Base-by-base conservation (phyloP, 2,329 filamentous ascomycete species). In the Aspergillus sp. region DNA sequence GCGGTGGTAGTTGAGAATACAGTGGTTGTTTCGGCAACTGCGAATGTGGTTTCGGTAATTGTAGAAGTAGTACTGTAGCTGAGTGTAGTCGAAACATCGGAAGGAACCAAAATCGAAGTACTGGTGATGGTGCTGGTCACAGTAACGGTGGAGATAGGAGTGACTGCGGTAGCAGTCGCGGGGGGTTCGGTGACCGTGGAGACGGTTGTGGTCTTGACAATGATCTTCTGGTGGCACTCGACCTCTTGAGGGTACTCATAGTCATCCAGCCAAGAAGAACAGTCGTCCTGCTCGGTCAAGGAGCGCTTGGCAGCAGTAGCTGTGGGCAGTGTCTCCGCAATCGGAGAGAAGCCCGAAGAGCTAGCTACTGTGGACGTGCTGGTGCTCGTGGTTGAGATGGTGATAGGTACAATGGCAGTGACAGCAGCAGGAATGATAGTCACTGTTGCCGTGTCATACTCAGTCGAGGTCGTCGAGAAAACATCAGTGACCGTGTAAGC, bases 1-100 rank as follows among this genome's bases (percentile, higher is more conserved):
- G 39, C 51, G 21, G 36, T 41, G 51, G 23, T 54, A 13, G 51
- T 42, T 0, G 51, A 27, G 6, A 36, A 42, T 15, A 42, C 38
- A 3, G 51, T 54, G 32, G 38, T 15, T 5, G 51, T 54, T 21
- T 23, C 36, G 13, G 38, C 36, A 3, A 38, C 27, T 7, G 36
- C 51, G 13, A 13, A 38, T 11, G 19, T 25, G n/a, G 51, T 42
- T 15, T 41, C 32, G 21, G 21, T 54, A 38, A 54, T 41, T 7
- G 51, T 54, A 19, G 51, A 54, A 15, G 51, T 44, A 2, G 51
- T 54, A 38, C 50, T 53, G 32, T 32, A 53, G 30, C 50, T 53
- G 3, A 53, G 32, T 2, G 51, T 54, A 1, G 36, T 54, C 0
- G 51, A 41, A 21, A 54, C 38, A 15, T 25, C 51, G 21, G 36